A percentile compares a stretch with the other conserved stretches of the same genome.
Conservation (phyloP, 768 basidiomycete species). For the Lenzites betulinus region DNA sequence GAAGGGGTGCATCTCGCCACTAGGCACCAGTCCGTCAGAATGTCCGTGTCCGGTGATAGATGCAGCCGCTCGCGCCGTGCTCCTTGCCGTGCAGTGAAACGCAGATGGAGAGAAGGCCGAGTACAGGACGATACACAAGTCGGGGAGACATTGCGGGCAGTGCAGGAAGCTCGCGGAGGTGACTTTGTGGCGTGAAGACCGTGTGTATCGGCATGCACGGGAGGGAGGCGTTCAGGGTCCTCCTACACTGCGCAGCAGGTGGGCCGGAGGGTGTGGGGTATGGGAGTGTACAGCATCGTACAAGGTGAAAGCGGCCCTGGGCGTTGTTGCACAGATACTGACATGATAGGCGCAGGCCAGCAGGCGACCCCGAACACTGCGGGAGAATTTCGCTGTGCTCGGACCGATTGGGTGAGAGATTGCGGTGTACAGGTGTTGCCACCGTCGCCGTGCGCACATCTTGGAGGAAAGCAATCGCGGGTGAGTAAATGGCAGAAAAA, state of each 20-base stretch:
- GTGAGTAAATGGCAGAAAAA: too few species aligned
- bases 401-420: constrained; percentile 10
- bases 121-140: not conserved
- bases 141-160: not conserved
- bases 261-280: not conserved
- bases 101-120: not conserved
- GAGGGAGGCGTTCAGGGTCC: not conserved
- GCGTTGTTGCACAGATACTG: constrained; percentile 13
- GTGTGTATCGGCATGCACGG: not conserved
- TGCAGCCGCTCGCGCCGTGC: not conserved
- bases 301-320: constrained; percentile 12
- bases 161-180: not conserved
- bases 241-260: not conserved
- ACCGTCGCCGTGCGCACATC: not conserved
- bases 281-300: constrained; percentile 17
- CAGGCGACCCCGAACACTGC: constrained; percentile 7
- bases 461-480: too few species aligned
- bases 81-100: not conserved
- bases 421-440: not conserved
- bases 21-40: constrained; percentile 11
- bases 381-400: not conserved
- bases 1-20: constrained; percentile 4
- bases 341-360: constrained; percentile 4
- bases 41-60: not conserved
- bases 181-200: constrained; percentile 6